These are phyloP conservation scores for Barnettozyma sp. DNA, from an alignment of 805 yeast species.

Conservation along the genomic window DNA sequence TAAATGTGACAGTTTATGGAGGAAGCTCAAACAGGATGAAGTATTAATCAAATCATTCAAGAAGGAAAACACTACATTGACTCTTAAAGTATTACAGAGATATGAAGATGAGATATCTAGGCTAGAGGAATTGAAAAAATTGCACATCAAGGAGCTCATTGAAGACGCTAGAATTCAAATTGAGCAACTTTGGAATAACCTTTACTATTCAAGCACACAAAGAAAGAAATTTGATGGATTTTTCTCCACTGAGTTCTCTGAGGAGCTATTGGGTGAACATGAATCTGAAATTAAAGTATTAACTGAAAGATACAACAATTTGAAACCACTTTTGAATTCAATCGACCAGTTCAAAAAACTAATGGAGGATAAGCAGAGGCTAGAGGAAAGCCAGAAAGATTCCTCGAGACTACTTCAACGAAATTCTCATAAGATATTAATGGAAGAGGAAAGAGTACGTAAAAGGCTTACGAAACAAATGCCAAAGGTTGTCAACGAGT, in stretches of 20 bases:
- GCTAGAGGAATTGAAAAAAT: constrained; percentile 52
- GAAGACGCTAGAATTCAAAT: constrained; percentile 54
- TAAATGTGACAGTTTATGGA: constrained; percentile 50
- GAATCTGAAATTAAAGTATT: constrained; percentile 54
- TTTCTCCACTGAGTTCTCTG: constrained; percentile 42
- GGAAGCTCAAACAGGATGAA: constrained; percentile 43
- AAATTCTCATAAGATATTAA: constrained; percentile 69
- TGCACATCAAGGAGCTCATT: constrained; percentile 63
- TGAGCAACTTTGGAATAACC: constrained; percentile 50
- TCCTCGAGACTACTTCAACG: constrained; percentile 71
- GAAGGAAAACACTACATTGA: constrained; percentile 37
- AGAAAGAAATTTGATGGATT: constrained; percentile 38
- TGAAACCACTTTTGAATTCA: constrained; percentile 49
- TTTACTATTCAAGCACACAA: constrained; percentile 52
- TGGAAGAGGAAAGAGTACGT: constrained; percentile 74
- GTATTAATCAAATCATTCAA: constrained; percentile 35
- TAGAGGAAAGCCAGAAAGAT: constrained; percentile 69
- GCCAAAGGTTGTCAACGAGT: constrained; percentile 52
- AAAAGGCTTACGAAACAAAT: constrained; percentile 58
- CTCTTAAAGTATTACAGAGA: constrained; percentile 39
- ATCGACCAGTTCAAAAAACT: constrained; percentile 50
- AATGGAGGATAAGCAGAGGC: constrained; percentile 49
- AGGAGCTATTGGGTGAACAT: constrained; percentile 52
- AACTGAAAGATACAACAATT: constrained; percentile 40
- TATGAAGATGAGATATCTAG: constrained; percentile 51